These are phyloP conservation scores for Rhizopus arrhizus DNA, from an alignment of 371 early-diverging fungal genomes.

Conservation along the genomic window DNA sequence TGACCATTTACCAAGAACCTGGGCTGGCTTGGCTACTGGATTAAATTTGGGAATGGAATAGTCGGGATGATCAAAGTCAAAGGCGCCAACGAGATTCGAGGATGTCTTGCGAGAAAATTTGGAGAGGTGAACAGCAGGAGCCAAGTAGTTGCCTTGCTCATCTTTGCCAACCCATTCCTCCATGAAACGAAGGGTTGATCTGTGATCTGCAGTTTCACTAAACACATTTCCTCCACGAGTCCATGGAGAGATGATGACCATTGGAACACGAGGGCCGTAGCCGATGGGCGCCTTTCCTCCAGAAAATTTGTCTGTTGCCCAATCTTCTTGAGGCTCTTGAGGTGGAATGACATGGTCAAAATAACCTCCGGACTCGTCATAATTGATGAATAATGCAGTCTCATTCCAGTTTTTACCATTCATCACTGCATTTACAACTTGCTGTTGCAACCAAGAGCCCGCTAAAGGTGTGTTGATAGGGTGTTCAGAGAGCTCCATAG, in stretches of 20 bases:
- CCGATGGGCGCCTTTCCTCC: conserved; percentile 9
- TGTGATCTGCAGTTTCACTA: conserved; percentile 31
- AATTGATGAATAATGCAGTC: conserved; percentile 35
- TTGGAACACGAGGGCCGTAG: conserved; percentile 34
- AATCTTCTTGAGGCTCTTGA: conserved; percentile 17
- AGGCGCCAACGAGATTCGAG: conserved; percentile 23
- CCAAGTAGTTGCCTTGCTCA: conserved; percentile 19
- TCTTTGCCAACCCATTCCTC: conserved; percentile 34
- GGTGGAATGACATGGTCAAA: conserved; percentile 34
- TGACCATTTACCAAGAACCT: conserved; percentile 20
- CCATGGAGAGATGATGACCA: conserved; percentile 30
- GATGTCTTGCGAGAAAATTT: conserved; percentile 22
- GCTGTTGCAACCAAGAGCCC: conserved; percentile 35
- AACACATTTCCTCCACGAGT: conserved; percentile 36
- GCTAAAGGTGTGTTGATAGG: conserved; percentile 33
- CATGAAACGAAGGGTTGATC: conserved; percentile 27
- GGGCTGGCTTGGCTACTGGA: conserved; percentile 19
- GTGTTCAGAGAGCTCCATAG: conserved; percentile 28
- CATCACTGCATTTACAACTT: conserved; percentile 38
- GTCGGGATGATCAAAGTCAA: conserved; percentile 33
- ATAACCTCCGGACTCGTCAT: conserved; percentile 32
- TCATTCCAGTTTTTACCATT: conserved; percentile 24
- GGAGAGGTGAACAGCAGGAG: conserved; percentile 29
- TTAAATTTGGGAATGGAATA: conserved; percentile 24
- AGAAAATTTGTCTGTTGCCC: conserved; percentile 24